Percentiles rank a stretch among this genome's conserved stretches.
Evolutionary conservation across 768 basidiomycete species (phyloP).

Genomic region (Mycena rebaudengoi): DNA sequence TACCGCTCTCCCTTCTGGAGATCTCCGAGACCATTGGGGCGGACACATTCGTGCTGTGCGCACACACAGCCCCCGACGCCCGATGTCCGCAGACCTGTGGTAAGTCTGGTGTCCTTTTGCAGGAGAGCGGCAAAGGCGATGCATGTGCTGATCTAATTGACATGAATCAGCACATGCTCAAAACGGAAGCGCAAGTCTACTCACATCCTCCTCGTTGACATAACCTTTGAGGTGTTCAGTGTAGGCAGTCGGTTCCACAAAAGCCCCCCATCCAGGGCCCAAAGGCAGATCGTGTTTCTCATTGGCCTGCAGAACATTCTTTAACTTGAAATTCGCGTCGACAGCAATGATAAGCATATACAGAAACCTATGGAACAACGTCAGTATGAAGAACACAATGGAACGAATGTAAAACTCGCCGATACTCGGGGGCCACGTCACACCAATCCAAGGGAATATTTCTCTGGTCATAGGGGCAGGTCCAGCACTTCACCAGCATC

Average conservation of each 20-base stretch:
- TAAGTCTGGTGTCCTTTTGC: constrained; percentile 22
- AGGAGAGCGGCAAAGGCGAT: constrained; percentile 16
- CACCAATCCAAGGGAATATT: constrained; percentile 26
- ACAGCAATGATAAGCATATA: too few species aligned
- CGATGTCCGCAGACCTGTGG: constrained; percentile 3
- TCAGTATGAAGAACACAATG: too few species aligned
- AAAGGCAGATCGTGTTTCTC: too few species aligned
- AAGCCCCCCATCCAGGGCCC: too few species aligned
- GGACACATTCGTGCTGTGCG: constrained; percentile 22
- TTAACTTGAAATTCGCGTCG: too few species aligned
- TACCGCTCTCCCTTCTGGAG: constrained; percentile 32
- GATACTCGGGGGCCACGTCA: background rate
- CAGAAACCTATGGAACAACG: too few species aligned
- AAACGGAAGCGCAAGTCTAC: too few species aligned
- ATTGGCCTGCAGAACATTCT: too few species aligned
- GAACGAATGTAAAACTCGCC: constrained; percentile 15
- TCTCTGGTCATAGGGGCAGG: constrained; percentile 22
- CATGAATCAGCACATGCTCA: too few species aligned
- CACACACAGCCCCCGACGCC: constrained; percentile 21
- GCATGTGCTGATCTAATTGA: constrained; percentile 25
- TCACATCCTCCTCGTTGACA: too few species aligned
- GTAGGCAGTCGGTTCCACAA: too few species aligned
- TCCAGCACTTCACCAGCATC: constrained; percentile 26
- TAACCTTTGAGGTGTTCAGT: too few species aligned
- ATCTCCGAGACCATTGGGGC: constrained; percentile 27